These are phyloP conservation scores for Phalaenopsis equestris DNA, from an alignment of 106 monocot species.

Conservation along the genomic window DNA sequence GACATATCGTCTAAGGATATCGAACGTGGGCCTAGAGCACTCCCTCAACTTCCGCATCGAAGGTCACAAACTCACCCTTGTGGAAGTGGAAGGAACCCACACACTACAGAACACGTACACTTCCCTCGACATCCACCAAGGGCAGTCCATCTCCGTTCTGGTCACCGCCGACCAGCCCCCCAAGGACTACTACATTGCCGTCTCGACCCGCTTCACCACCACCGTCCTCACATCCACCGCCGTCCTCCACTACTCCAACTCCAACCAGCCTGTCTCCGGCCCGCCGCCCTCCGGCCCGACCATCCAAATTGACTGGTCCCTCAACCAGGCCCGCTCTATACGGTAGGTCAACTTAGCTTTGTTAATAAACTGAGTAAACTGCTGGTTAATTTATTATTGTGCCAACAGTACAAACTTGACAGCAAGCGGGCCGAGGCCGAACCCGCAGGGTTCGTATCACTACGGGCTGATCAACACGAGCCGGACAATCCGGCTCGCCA, in stretches of 20 bases:
- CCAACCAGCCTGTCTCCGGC: constrained; percentile 29
- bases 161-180: constrained; percentile 51
- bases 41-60: constrained; percentile 69
- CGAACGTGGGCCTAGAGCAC: constrained; percentile 74
- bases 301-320: constrained; percentile 52
- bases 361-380: background rate
- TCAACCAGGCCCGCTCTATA: constrained; percentile 70
- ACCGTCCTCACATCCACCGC: constrained; percentile 38
- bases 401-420: constrained; percentile 49
- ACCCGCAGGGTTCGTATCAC: constrained; percentile 87
- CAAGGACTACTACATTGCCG: constrained; percentile 62
- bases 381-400: background rate
- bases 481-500: constrained; percentile 55
- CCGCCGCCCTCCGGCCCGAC: constrained; percentile 34
- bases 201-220: constrained; percentile 59
- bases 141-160: constrained; percentile 74
- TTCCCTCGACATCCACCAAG: constrained; percentile 72
- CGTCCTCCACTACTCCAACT: constrained; percentile 59
- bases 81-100: constrained; percentile 91
- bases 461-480: constrained; percentile 60
- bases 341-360: constrained; percentile 4
- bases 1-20: constrained; percentile 80
- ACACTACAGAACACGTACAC: constrained; percentile 53
- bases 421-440: constrained; percentile 80
- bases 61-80: constrained; percentile 58